These are phyloP conservation scores for Scheffersomyces parashehatae DNA, from an alignment of 1,139 yeast species.

Conservation along the genomic window DNA sequence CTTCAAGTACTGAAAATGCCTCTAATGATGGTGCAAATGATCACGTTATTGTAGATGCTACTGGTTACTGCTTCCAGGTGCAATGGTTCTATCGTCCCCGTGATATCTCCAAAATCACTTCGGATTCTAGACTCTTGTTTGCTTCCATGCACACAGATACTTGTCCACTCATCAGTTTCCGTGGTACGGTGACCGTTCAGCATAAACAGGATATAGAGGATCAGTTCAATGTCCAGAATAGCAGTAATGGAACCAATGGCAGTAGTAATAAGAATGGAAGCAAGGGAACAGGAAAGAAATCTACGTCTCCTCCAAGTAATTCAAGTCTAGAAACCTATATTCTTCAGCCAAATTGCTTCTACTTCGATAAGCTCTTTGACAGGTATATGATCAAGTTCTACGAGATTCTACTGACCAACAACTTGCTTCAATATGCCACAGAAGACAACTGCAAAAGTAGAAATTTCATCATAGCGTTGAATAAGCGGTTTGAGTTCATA, in stretches of 20 bases:
- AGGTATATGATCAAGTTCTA: conserved; percentile 82
- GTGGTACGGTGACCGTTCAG: conserved; percentile 74
- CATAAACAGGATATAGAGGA: conserved; percentile 69
- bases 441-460: conserved; percentile 55
- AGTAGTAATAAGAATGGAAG: not conserved
- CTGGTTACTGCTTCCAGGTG: conserved; percentile 61
- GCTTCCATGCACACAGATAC: conserved; percentile 88
- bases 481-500: conserved; percentile 69
- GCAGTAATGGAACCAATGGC: not conserved
- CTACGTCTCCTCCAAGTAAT: conserved; percentile 16
- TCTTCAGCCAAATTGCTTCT: conserved; percentile 66
- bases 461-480: conserved; percentile 61
- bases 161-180: conserved; percentile 72
- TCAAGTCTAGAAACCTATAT: conserved; percentile 49
- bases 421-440: conserved; percentile 53
- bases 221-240: conserved; percentile 6
- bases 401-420: conserved; percentile 54
- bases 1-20: not conserved
- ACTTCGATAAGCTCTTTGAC: conserved; percentile 85
- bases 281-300: conserved; percentile 12
- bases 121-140: conserved; percentile 73
- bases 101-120: conserved; percentile 68
- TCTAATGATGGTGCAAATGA: conserved; percentile 1
- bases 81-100: conserved; percentile 94
- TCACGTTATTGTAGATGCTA: conserved; percentile 34